phyloP scores from a whole-genome alignment of 495 filamentous ascomycete species.

The Talaromyces proteolyticus region DNA sequence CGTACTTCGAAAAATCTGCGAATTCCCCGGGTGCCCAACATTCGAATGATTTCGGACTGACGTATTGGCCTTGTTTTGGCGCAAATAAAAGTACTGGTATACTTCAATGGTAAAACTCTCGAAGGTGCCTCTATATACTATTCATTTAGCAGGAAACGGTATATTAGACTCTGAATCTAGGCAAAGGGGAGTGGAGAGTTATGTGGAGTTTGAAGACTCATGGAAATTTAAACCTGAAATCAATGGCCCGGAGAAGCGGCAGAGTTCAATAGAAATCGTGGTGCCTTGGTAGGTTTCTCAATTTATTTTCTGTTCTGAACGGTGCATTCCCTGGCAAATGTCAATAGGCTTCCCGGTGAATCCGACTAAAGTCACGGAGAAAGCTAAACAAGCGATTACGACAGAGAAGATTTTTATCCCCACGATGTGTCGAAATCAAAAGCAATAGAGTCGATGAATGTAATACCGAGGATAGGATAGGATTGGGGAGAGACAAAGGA shows the following conservation, averaged over 20 bases:
- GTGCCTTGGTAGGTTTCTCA: neutral
- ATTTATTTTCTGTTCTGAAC: neutral
- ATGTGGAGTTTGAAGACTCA: neutral
- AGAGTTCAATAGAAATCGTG: neutral
- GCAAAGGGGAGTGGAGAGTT: too few relatives aligned
- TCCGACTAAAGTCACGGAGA: neutral
- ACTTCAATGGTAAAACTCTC: neutral
- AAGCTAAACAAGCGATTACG: neutral
- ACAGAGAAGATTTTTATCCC: neutral
- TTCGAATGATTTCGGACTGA: neutral
- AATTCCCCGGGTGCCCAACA: too few relatives aligned
- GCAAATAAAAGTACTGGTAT: neutral
- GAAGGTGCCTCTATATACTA: too few relatives aligned
- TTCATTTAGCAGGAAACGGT: too few relatives aligned
- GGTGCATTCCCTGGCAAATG: neutral
- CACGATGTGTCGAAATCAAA: too few relatives aligned
- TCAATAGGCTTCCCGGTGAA: conserved; percentile 1
- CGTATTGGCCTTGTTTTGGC: neutral
- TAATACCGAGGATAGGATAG: too few relatives aligned
- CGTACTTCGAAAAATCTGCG: too few relatives aligned
- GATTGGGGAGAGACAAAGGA: neutral
- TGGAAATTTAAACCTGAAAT: neutral
- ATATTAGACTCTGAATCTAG: neutral
- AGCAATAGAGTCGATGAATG: too few relatives aligned
- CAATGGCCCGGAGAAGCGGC: conserved; percentile 3